These are phyloP conservation scores for Microstroma glucosiphilum DNA, from an alignment of 1,284 basidiomycete genomes.

Conservation along the genomic window DNA sequence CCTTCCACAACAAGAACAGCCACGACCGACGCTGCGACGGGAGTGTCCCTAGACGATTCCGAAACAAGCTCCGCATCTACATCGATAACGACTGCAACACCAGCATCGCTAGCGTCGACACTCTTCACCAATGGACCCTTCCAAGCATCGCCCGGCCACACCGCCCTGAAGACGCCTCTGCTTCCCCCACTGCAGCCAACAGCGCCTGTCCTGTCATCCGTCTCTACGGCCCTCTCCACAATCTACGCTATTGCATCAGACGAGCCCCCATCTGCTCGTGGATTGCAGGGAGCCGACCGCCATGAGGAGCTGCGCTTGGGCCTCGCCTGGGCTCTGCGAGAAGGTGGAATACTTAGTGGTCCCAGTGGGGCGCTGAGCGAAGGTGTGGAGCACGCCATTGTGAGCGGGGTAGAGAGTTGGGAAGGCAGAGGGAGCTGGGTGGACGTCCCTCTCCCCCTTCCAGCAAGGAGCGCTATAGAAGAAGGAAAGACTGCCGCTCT, in stretches of 20 bases:
- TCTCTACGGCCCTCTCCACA: constrained; percentile 41
- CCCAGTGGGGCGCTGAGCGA: not conserved
- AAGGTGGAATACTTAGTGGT: not conserved
- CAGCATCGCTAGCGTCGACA: constrained; percentile 2
- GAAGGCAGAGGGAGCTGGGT: constrained; percentile 73
- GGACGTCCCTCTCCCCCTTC: constrained; percentile 49
- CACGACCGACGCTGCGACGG: constrained; percentile 14
- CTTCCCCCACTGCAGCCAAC: constrained; percentile 11
- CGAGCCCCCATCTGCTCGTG: constrained; percentile 17
- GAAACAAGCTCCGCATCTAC: constrained; percentile 9
- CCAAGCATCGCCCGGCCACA: not conserved
- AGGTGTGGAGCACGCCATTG: not conserved
- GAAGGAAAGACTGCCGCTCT: not conserved
- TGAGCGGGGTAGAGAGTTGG: constrained; percentile 57
- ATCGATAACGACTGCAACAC: not conserved
- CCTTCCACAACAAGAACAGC: not conserved
- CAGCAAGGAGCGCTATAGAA: not conserved
- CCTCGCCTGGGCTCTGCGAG: constrained; percentile 36
- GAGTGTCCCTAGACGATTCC: constrained; percentile 21
- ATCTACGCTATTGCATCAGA: constrained; percentile 43
- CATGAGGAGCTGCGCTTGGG: constrained; percentile 36
- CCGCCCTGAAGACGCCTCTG: constrained; percentile 11
- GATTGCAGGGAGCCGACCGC: constrained; percentile 14
- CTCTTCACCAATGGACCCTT: constrained; percentile 7
- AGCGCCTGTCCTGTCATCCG: constrained; percentile 13